Evolutionary conservation across 495 filamentous ascomycete species (phyloP).

Genomic region (Astrothelium macrocarpum): DNA sequence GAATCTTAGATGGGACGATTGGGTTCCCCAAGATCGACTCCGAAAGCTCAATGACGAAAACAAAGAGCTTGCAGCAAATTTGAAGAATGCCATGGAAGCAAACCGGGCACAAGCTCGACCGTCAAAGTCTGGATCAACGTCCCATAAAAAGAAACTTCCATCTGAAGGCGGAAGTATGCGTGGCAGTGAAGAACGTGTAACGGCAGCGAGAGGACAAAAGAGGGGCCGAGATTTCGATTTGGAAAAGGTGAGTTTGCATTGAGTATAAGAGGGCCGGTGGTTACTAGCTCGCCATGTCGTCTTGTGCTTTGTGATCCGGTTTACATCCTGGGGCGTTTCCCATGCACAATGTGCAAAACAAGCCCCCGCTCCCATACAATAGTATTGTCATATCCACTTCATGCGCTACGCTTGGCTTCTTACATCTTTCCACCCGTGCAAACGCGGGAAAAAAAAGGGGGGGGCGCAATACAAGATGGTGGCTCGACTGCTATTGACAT

Average conservation of each 20-base stretch:
- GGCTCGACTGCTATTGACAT: not conserved
- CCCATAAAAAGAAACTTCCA: slow-evolving; percentile 40
- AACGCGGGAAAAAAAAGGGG: too few relatives aligned
- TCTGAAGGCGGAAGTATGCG: slow-evolving; percentile 36
- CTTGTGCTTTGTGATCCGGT: slow-evolving; percentile 11
- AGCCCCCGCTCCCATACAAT: too few relatives aligned
- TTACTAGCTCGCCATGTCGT: not conserved
- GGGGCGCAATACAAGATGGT: not conserved
- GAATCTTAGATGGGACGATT: slow-evolving; percentile 79
- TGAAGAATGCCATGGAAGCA: slow-evolving; percentile 49
- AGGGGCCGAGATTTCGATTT: slow-evolving; percentile 71
- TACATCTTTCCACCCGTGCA: not conserved
- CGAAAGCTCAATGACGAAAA: slow-evolving; percentile 94
- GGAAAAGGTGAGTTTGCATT: slow-evolving; percentile 58
- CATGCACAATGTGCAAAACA: too few relatives aligned
- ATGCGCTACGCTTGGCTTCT: not conserved
- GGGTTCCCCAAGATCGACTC: slow-evolving; percentile 89
- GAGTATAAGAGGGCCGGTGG: not conserved
- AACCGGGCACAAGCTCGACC: slow-evolving; percentile 19
- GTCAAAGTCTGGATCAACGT: slow-evolving; percentile 19
- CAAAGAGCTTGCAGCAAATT: slow-evolving; percentile 64
- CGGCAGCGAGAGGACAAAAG: slow-evolving; percentile 55
- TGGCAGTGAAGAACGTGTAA: slow-evolving; percentile 70
- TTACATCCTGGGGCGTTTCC: not conserved
- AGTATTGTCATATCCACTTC: not conserved